A percentile compares a stretch with the other conserved stretches of the same genome.
Evolutionary conservation across 2,329 filamentous ascomycete genomes (phyloP).

Genomic region (Colletotrichum somersetense): DNA sequence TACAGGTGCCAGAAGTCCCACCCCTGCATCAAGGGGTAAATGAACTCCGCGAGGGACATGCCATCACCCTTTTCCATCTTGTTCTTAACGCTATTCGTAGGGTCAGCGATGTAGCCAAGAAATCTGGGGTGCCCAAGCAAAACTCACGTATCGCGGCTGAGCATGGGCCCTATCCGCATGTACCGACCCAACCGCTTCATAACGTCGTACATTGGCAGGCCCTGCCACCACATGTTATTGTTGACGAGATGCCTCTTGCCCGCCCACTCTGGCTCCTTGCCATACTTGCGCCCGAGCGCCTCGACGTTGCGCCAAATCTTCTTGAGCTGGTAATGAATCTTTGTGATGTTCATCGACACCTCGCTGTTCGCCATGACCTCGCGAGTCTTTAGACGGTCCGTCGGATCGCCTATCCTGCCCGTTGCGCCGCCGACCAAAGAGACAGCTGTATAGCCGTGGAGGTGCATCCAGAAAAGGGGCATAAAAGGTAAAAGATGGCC

Average conservation of each 20-base stretch:
- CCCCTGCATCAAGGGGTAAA: constrained; percentile 91
- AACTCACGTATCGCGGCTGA: constrained; percentile 86
- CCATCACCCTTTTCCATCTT: constrained; percentile 89
- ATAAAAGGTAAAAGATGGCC: constrained; percentile 86
- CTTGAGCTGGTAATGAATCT: constrained; percentile 77
- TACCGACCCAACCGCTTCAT: constrained; percentile 79
- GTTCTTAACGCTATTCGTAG: constrained; percentile 72
- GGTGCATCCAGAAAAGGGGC: constrained; percentile 86
- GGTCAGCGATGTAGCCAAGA: not conserved
- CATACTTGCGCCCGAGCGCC: constrained; percentile 72
- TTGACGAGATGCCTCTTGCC: constrained; percentile 79
- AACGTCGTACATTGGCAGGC: constrained; percentile 79
- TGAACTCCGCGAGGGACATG: constrained; percentile 94
- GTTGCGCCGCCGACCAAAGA: constrained; percentile 81
- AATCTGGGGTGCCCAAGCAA: not conserved
- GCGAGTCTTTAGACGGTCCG: constrained; percentile 74
- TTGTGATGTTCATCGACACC: constrained; percentile 73
- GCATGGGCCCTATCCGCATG: constrained; percentile 86
- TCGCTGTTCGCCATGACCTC: constrained; percentile 64
- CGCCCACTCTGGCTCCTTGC: constrained; percentile 72
- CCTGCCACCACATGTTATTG: constrained; percentile 87
- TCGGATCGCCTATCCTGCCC: constrained; percentile 83
- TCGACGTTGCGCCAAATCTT: constrained; percentile 83
- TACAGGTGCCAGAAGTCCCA: constrained; percentile 98
- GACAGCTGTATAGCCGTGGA: constrained; percentile 77